A percentile compares a stretch with the other conserved stretches of the same genome.
These are phyloP conservation scores for Pseudogymnoascus sp. DNA, from an alignment of 2,329 filamentous ascomycete genomes.

Conservation along the genomic window DNA sequence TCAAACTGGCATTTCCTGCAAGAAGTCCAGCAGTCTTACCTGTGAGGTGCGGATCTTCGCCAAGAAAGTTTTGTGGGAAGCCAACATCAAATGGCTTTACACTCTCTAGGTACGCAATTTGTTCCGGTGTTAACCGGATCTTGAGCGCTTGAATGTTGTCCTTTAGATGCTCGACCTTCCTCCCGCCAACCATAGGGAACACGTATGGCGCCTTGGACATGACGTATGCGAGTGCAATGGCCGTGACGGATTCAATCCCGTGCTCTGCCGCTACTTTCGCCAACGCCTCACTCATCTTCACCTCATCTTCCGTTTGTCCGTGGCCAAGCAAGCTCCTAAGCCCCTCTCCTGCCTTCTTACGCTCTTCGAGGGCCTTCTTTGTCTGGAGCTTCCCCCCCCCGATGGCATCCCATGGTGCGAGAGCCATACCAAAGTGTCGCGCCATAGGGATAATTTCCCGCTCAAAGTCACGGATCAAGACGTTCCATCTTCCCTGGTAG, in stretches of 20 bases:
- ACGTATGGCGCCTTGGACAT: conserved; percentile 65
- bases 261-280: conserved; percentile 50
- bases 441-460: conserved; percentile 56
- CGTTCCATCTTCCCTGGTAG: conserved; percentile 60
- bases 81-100: conserved; percentile 56
- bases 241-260: conserved; percentile 51
- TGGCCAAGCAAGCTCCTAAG: conserved; percentile 40
- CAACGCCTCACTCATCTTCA: conserved; percentile 25
- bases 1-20: neutral
- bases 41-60: conserved; percentile 27
- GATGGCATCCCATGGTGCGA: conserved; percentile 49
- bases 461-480: conserved; percentile 56
- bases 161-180: conserved; percentile 62
- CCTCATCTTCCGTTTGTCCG: conserved; percentile 24
- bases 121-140: conserved; percentile 50
- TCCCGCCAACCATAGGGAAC: conserved; percentile 65
- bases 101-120: conserved; percentile 59
- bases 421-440: conserved; percentile 47
- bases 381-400: conserved; percentile 45
- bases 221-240: conserved; percentile 64
- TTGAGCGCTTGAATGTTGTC: conserved; percentile 62
- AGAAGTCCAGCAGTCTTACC: neutral
- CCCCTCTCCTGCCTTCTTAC: conserved; percentile 22
- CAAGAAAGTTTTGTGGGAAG: conserved; percentile 59
- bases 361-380: conserved; percentile 32